Percentiles rank a stretch among this genome's conserved stretches.
These are phyloP conservation scores for Neurospora terricola DNA, from an alignment of 495 filamentous ascomycete genomes.

Conservation along the genomic window DNA sequence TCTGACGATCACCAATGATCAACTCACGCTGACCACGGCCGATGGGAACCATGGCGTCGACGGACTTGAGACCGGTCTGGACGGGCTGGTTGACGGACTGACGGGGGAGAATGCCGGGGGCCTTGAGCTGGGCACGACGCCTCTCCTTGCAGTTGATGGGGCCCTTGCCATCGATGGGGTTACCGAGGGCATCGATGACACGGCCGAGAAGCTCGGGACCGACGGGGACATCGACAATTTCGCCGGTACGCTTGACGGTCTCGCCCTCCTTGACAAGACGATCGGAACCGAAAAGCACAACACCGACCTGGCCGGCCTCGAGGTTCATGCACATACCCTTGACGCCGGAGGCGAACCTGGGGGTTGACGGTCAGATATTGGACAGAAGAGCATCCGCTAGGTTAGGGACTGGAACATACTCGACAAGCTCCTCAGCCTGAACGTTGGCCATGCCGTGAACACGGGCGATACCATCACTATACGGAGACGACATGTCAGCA, in stretches of 20 bases:
- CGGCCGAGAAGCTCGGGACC: slow-evolving; percentile 87
- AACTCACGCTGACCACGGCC: slow-evolving; percentile 99
- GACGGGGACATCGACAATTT: slow-evolving; percentile 98
- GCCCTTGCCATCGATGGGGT: slow-evolving; percentile 99
- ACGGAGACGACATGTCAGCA: slow-evolving; percentile 27
- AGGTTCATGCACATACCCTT: slow-evolving; percentile 99
- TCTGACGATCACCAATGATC: slow-evolving; percentile 99
- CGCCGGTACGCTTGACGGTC: slow-evolving; percentile 97
- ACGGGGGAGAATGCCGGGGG: slow-evolving; percentile 95
- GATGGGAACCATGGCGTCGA: slow-evolving; percentile 99
- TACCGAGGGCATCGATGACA: slow-evolving; percentile 96
- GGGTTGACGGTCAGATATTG: slow-evolving; percentile 12
- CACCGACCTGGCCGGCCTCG: slow-evolving; percentile 99
- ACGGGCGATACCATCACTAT: slow-evolving; percentile 99
- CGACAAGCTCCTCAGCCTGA: slow-evolving; percentile 99
- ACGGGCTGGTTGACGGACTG: slow-evolving; percentile 96
- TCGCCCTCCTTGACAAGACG: slow-evolving; percentile 99
- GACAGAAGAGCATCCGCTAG: neutral
- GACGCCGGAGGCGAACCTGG: slow-evolving; percentile 96
- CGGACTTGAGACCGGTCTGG: slow-evolving; percentile 97
- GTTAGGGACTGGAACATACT: slow-evolving; percentile 55
- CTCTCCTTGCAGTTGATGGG: slow-evolving; percentile 84
- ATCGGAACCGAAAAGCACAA: slow-evolving; percentile 99
- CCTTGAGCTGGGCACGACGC: slow-evolving; percentile 97
- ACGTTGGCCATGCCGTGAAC: slow-evolving; percentile 99